Evolutionary conservation across 805 yeast species (phyloP).

Genomic region (Isabelozyma pseudorhagii): DNA sequence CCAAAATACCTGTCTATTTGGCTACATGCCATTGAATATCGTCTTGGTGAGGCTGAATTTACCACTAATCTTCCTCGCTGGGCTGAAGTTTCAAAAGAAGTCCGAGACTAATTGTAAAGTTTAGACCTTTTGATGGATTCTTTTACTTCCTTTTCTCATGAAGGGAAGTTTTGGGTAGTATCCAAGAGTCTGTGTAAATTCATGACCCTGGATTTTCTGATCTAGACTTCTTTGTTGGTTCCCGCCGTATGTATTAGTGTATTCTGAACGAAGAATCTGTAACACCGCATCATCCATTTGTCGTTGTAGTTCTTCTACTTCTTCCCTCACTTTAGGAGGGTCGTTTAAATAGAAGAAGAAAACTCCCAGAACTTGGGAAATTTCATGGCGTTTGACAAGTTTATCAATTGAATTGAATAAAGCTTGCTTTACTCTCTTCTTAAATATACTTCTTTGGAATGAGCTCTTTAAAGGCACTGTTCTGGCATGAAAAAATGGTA

Average conservation of each 20-base stretch:
- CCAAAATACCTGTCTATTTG: conserved; percentile 33
- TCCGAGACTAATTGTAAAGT: neutral
- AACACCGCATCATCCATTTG: conserved; percentile 10
- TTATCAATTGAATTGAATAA: conserved; percentile 12
- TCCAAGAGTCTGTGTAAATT: neutral
- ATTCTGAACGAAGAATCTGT: neutral
- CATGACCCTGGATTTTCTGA: no score
- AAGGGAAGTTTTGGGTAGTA: conserved; percentile 23
- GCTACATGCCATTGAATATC: conserved; percentile 43
- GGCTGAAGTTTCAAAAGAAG: conserved; percentile 25
- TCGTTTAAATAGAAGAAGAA: conserved; percentile 11
- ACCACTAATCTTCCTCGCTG: conserved; percentile 47
- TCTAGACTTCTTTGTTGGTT: no score
- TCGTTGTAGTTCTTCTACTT: conserved; percentile 6
- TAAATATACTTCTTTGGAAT: conserved; percentile 21
- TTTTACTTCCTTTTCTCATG: neutral
- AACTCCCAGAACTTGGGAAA: conserved; percentile 18
- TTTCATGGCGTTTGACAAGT: neutral
- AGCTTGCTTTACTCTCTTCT: conserved; percentile 17
- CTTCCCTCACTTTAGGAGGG: conserved; percentile 16
- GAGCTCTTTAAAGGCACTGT: conserved; percentile 32
- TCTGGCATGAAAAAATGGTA: conserved; percentile 19
- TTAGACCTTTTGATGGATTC: neutral
- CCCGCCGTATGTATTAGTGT: neutral
- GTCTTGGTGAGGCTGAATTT: conserved; percentile 30